Evolutionary conservation across 1,139 yeast species (phyloP).

Genomic region (Kazachstania sp.): DNA sequence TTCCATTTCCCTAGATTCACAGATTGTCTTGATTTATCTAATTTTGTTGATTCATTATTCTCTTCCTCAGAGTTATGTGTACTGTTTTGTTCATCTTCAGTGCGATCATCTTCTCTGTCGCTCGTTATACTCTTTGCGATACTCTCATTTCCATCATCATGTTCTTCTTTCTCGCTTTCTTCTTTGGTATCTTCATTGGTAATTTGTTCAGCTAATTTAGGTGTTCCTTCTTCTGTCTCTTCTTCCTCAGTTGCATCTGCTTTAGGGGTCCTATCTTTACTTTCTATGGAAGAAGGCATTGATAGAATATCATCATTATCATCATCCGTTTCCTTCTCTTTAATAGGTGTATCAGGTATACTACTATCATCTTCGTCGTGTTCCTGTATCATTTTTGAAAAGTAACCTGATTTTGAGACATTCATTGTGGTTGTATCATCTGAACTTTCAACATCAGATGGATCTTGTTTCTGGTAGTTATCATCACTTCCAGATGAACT

Average conservation of each 20-base stretch:
- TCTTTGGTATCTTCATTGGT: neutral
- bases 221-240: too few species aligned
- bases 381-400: constrained; percentile 16
- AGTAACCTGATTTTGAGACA: constrained; percentile 21
- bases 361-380: constrained; percentile 6
- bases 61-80: neutral
- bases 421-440: constrained; percentile 6
- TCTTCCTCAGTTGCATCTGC: neutral
- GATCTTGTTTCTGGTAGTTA: constrained; percentile 1
- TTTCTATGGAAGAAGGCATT: neutral
- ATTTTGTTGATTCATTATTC: neutral
- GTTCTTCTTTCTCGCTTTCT: neutral
- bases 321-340: neutral
- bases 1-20: constrained; percentile 18
- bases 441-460: constrained; percentile 2
- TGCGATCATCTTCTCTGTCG: neutral
- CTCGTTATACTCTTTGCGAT: neutral
- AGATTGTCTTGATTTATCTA: constrained; percentile 4
- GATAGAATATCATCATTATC: constrained; percentile 1
- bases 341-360: neutral
- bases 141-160: neutral
- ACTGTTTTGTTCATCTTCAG: constrained; percentile 3
- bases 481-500: constrained; percentile 10
- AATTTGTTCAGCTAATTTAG: neutral
- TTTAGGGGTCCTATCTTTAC: neutral